Conservation (phyloP, 164 flowering plant species). For the Chimonanthus salicifolius region DNA sequence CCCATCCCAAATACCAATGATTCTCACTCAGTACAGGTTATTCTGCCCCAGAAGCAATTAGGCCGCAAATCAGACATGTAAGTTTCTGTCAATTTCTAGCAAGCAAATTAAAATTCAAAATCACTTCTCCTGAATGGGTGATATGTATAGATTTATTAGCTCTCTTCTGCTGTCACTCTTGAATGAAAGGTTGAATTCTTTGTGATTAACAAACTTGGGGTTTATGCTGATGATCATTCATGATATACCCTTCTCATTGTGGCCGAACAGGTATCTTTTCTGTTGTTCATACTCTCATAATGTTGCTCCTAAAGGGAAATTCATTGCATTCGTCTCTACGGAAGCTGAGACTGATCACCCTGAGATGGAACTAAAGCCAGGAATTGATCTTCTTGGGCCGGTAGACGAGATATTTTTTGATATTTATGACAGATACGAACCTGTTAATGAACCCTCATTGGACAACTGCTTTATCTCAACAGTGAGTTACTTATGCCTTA, state of each 20-base stretch:
- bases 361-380: constrained; percentile 67
- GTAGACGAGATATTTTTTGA: constrained; percentile 95
- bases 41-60: constrained; percentile 88
- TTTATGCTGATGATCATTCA: background rate
- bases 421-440: constrained; percentile 75
- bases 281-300: constrained; percentile 93
- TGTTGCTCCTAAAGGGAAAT: constrained; percentile 96
- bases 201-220: background rate
- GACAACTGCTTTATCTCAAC: constrained; percentile 93
- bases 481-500: constrained; percentile 31
- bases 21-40: constrained; percentile 84
- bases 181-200: background rate
- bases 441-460: constrained; percentile 78
- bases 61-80: constrained; percentile 89
- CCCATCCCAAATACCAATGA: constrained; percentile 85
- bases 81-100: constrained; percentile 18
- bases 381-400: constrained; percentile 85
- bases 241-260: background rate
- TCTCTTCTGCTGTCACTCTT: background rate
- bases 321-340: constrained; percentile 85
- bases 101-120: background rate
- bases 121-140: background rate
- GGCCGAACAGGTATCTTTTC: constrained; percentile 72
- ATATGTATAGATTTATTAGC: background rate
- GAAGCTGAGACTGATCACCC: constrained; percentile 94